Conservation (phyloP, 2,329 filamentous ascomycete genomes). For the Penicillium olsonii region DNA sequence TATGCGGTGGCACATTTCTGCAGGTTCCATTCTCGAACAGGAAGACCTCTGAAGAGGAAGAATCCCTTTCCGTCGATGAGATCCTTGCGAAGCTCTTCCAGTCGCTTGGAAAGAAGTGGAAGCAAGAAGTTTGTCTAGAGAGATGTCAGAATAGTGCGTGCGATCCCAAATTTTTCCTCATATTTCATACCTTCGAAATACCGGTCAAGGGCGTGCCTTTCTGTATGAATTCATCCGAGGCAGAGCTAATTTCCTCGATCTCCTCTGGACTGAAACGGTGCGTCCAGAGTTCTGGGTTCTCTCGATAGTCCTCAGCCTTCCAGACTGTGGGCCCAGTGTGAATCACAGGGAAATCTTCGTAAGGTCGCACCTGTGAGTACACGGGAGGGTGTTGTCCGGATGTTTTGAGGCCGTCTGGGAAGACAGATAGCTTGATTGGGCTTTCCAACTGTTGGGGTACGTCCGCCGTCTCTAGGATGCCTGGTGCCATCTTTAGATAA, state of each 20-base stretch:
- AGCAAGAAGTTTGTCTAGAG: constrained; percentile 59
- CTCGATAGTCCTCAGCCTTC: constrained; percentile 63
- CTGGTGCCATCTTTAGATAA: constrained; percentile 10
- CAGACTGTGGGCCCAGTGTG: constrained; percentile 72
- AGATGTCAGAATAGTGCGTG: not conserved
- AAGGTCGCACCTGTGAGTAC: constrained; percentile 63
- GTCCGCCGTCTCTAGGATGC: constrained; percentile 2
- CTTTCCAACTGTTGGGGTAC: not conserved
- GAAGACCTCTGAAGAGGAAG: constrained; percentile 81
- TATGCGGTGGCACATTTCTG: constrained; percentile 79
- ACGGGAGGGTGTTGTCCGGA: constrained; percentile 71
- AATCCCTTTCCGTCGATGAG: constrained; percentile 83
- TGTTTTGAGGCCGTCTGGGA: constrained; percentile 65
- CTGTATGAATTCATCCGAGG: constrained; percentile 68
- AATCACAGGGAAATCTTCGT: constrained; percentile 66
- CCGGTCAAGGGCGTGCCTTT: constrained; percentile 66
- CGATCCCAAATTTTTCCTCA: too few relatives aligned
- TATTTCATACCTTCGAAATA: constrained; percentile 56
- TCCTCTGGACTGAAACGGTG: constrained; percentile 67
- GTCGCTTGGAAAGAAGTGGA: constrained; percentile 55
- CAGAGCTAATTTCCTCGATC: constrained; percentile 63
- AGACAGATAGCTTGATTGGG: constrained; percentile 38
- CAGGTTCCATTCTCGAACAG: constrained; percentile 69
- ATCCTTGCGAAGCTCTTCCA: constrained; percentile 60
- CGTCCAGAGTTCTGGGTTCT: constrained; percentile 67